Evolutionary conservation across 2,329 filamentous ascomycete genomes (phyloP), one percentile per base, ranked within the genome.

Genomic region (Chaetomium olivaceum): DNA sequence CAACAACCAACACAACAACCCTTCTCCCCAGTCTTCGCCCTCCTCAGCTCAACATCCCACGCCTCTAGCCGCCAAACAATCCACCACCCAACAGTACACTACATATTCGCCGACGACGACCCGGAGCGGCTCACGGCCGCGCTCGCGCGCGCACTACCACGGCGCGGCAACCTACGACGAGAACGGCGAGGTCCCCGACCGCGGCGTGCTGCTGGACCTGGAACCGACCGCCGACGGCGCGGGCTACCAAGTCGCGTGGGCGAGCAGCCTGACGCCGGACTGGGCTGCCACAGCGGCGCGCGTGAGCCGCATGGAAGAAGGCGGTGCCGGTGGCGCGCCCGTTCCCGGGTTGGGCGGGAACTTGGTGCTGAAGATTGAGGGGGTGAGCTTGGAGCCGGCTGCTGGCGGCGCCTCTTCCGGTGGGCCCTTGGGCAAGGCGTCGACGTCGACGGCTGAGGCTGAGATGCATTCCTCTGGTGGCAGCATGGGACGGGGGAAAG

Each of bases 41-140:
- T 97, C 51, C 83, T 98, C 69, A 88, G 91, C 74, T 93, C 97
- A 76, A 79, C 84, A 12, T 85, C 87, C n/a, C 89, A 86, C 9
- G 85, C 87, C 72, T 86, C 59, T 25, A 68, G 55, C 36, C 66
- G 63, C 16, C 68, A 74, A 27, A 71, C 91, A 55, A 91, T 92
- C 68, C 84, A 92, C 73, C 93, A 98, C 76, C 95, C 94, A 1
- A 88, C 87, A 61, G 88, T 97, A 1, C 92, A 94, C 79, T 98
- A 98, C 80, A 85, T 98, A 74, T 98, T 99, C 80, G 87, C 87
- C 71, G 93, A 98, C 77, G 95, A 98, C 77, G 93, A 97, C 74
- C 86, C 88, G 1, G 90, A 93, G 56, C 81, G 91, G 54, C 81
- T 96, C 46, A 90, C 90, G 1, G 83, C 87, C 46, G 88, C 90